Percentiles rank a stretch among this genome's conserved stretches.
phyloP scores from a whole-genome alignment of 768 basidiomycete genomes.

The Hygrophorus pudorinus region DNA sequence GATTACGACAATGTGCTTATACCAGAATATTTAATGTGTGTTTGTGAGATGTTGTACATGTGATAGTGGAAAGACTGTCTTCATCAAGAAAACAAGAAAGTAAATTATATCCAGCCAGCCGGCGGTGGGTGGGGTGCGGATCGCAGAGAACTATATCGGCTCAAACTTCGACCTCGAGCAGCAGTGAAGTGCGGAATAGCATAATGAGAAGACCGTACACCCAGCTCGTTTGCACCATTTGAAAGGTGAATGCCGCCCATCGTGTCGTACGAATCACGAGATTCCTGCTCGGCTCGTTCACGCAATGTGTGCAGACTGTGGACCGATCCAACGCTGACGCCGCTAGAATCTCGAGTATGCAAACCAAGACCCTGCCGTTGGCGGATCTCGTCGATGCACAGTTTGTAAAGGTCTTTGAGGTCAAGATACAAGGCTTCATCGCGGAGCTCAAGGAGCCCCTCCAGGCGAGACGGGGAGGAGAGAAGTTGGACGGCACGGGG shows the following conservation, averaged over 20 bases:
- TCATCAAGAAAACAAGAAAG: not conserved
- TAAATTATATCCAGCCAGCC: slow-evolving; percentile 37
- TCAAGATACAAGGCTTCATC: slow-evolving; percentile 75
- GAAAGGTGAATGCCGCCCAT: slow-evolving; percentile 8
- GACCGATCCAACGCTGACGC: slow-evolving; percentile 30
- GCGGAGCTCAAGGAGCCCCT: slow-evolving; percentile 61
- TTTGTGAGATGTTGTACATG: not conserved
- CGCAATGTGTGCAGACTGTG: slow-evolving; percentile 52
- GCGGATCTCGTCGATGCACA: slow-evolving; percentile 62
- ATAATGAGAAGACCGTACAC: slow-evolving; percentile 4
- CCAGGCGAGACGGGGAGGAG: slow-evolving; percentile 40
- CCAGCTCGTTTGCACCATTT: not conserved
- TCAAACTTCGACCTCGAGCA: slow-evolving; percentile 19
- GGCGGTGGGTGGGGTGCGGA: slow-evolving; percentile 22
- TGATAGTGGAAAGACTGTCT: not conserved
- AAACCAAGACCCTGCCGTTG: slow-evolving; percentile 33
- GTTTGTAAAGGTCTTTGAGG: slow-evolving; percentile 49
- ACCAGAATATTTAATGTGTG: no score
- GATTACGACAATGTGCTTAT: no score
- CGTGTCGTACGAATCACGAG: slow-evolving; percentile 14
- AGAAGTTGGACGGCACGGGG: slow-evolving; percentile 50
- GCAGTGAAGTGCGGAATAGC: slow-evolving; percentile 39
- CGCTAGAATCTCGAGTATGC: slow-evolving; percentile 28
- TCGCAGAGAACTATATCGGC: slow-evolving; percentile 18
- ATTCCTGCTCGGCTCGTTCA: slow-evolving; percentile 35